A percentile compares a stretch with the other conserved stretches of the same genome.
These are phyloP conservation scores for Datisca glomerata DNA, from an alignment of 306 rosid species.

Conservation along the genomic window DNA sequence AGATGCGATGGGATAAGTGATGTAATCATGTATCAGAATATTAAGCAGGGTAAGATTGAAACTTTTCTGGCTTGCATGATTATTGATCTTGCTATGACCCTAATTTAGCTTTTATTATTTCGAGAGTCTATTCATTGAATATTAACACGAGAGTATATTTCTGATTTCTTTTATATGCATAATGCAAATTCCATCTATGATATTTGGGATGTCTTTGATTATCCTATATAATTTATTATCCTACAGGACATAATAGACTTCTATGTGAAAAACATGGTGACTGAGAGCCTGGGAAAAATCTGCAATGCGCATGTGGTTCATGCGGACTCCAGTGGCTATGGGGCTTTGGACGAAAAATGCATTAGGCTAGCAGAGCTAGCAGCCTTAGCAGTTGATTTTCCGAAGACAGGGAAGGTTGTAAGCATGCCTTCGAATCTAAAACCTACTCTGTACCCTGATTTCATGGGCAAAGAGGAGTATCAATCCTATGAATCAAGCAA, in stretches of 20 bases:
- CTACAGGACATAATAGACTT: slow-evolving; percentile 56
- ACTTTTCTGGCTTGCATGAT: too few species aligned
- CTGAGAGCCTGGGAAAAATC: slow-evolving; percentile 61
- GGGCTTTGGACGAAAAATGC: slow-evolving; percentile 67
- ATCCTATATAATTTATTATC: too few species aligned
- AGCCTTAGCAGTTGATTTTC: slow-evolving; percentile 85
- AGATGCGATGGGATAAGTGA: too few species aligned
- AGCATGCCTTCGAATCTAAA: slow-evolving; percentile 47
- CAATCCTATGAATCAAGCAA: slow-evolving; percentile 61
- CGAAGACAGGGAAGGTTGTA: slow-evolving; percentile 67
- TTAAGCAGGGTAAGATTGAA: too few species aligned
- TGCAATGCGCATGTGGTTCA: slow-evolving; percentile 96
- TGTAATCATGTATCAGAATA: too few species aligned
- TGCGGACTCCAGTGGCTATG: slow-evolving; percentile 60
- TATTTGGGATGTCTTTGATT: too few species aligned
- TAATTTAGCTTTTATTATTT: too few species aligned
- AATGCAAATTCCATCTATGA: too few species aligned
- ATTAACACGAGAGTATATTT: too few species aligned
- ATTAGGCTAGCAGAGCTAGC: slow-evolving; percentile 61
- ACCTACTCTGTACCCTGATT: slow-evolving; percentile 82
- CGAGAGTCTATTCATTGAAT: too few species aligned
- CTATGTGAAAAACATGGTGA: slow-evolving; percentile 58
- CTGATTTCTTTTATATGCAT: too few species aligned
- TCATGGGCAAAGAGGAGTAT: slow-evolving; percentile 64
- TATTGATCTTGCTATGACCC: too few species aligned